Evolutionary conservation across 1,284 basidiomycete species (phyloP).

Genomic region (Tilletia walkeri): DNA sequence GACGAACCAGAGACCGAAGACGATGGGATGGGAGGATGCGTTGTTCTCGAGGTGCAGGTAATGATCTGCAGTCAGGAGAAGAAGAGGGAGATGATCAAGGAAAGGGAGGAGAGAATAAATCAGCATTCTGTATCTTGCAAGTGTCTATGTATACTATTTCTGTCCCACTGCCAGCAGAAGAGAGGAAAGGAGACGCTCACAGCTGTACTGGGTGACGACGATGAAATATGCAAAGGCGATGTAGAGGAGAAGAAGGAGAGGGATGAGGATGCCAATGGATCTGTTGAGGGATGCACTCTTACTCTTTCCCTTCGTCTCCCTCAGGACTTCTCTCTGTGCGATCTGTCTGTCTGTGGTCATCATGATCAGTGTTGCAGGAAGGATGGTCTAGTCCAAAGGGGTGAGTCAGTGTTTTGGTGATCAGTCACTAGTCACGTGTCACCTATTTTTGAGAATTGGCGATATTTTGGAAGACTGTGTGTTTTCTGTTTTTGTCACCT

Average conservation of each 20-base stretch:
- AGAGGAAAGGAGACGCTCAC: constrained; percentile 13
- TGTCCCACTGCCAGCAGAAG: too few species aligned
- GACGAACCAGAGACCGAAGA: background rate
- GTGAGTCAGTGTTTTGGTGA: too few species aligned
- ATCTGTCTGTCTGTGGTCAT: background rate
- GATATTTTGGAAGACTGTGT: too few species aligned
- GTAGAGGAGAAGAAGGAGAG: constrained; percentile 18
- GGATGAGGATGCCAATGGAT: constrained; percentile 15
- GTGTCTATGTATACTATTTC: background rate
- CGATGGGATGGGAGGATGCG: background rate
- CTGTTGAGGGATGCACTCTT: background rate
- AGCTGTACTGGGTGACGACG: constrained; percentile 20
- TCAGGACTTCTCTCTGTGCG: too few species aligned
- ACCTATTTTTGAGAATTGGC: too few species aligned
- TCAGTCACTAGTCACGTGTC: background rate
- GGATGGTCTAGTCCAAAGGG: background rate
- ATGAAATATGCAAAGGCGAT: constrained; percentile 20
- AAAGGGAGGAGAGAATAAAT: background rate
- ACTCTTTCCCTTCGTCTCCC: too few species aligned
- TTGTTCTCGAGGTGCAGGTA: background rate
- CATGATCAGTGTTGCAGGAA: background rate
- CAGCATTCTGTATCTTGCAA: background rate
- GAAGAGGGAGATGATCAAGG: background rate
- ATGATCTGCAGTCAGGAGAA: background rate
- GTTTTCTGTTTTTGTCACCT: too few species aligned